These are phyloP conservation scores for Fusarium xyrophilum DNA, from an alignment of 2,329 filamentous ascomycete species.

Conservation along the genomic window DNA sequence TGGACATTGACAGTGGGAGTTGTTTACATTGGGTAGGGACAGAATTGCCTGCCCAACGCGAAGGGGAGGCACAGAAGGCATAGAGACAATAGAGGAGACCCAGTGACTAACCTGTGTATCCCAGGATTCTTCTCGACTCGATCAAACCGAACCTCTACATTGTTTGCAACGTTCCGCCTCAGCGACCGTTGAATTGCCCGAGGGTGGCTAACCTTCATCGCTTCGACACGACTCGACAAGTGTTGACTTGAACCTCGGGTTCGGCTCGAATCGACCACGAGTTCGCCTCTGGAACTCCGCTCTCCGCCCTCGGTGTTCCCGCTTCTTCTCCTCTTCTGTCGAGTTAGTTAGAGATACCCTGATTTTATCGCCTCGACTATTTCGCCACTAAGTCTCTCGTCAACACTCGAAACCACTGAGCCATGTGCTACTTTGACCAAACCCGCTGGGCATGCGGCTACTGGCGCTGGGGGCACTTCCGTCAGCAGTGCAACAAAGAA, in stretches of 20 bases:
- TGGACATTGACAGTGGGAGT: background rate
- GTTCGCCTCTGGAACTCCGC: slow-evolving; percentile 29
- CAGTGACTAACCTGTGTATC: slow-evolving; percentile 25
- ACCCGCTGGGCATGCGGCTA: slow-evolving; percentile 84
- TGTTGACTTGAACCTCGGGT: slow-evolving; percentile 20
- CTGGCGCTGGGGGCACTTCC: slow-evolving; percentile 95
- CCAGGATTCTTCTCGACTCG: slow-evolving; percentile 8
- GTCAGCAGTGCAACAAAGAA: slow-evolving; percentile 90
- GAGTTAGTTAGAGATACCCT: slow-evolving; percentile 12
- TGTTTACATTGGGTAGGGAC: slow-evolving; percentile 6
- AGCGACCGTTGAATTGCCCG: slow-evolving; percentile 6
- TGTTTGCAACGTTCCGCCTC: slow-evolving; percentile 4
- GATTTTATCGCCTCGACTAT: slow-evolving; percentile 4
- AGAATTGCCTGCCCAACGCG: slow-evolving; percentile 1
- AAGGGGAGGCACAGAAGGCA: slow-evolving; percentile 6
- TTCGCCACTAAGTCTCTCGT: slow-evolving; percentile 18
- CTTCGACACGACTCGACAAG: slow-evolving; percentile 15
- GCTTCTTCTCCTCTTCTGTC: slow-evolving; percentile 27
- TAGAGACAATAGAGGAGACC: background rate
- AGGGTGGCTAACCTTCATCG: slow-evolving; percentile 2
- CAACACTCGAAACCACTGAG: slow-evolving; percentile 39
- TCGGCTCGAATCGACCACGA: slow-evolving; percentile 29
- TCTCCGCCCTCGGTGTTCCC: slow-evolving; percentile 24
- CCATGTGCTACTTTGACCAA: slow-evolving; percentile 97
- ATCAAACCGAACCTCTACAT: slow-evolving; percentile 17